Evolutionary conservation across 2,329 filamentous ascomycete genomes (phyloP).

Genomic region (Talaromyces piceae): DNA sequence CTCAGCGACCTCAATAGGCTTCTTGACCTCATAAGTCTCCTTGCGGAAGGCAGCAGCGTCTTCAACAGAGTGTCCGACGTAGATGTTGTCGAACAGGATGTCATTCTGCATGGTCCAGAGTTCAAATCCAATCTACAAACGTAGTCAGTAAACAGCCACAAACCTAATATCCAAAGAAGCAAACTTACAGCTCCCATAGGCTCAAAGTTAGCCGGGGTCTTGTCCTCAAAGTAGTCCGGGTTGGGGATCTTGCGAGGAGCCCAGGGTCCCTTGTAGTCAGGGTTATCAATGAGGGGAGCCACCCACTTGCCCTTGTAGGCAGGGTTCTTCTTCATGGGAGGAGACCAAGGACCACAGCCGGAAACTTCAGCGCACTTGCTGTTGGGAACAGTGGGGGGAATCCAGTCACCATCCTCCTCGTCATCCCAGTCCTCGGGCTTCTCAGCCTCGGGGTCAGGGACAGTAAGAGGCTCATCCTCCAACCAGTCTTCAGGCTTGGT

Average conservation of each 20-base stretch:
- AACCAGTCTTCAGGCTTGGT: slow-evolving; percentile 94
- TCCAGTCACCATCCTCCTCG: slow-evolving; percentile 98
- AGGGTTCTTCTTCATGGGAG: slow-evolving; percentile 89
- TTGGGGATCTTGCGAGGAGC: slow-evolving; percentile 93
- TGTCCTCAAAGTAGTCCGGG: slow-evolving; percentile 94
- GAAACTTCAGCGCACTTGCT: slow-evolving; percentile 90
- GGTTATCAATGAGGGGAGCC: slow-evolving; percentile 90
- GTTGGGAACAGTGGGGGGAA: slow-evolving; percentile 83
- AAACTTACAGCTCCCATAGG: slow-evolving; percentile 87
- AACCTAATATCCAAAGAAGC: slow-evolving; percentile 26
- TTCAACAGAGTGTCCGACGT: slow-evolving; percentile 93
- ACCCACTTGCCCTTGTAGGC: slow-evolving; percentile 99
- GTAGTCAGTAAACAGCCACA: background rate
- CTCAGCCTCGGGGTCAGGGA: slow-evolving; percentile 87
- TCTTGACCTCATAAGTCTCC: slow-evolving; percentile 88
- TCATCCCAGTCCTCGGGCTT: slow-evolving; percentile 99
- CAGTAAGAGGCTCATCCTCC: slow-evolving; percentile 71
- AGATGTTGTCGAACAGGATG: slow-evolving; percentile 99
- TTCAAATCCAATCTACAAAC: slow-evolving; percentile 79
- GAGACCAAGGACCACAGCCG: slow-evolving; percentile 88
- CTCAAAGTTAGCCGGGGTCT: slow-evolving; percentile 92
- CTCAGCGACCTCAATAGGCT: slow-evolving; percentile 68
- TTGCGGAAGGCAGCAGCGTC: slow-evolving; percentile 84
- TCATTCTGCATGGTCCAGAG: slow-evolving; percentile 99
- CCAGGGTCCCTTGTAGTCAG: slow-evolving; percentile 95